A percentile compares a stretch with the other conserved stretches of the same genome.
Evolutionary conservation across 1,284 basidiomycete genomes (phyloP).

Genomic region (Cutaneotrichosporon sp.): DNA sequence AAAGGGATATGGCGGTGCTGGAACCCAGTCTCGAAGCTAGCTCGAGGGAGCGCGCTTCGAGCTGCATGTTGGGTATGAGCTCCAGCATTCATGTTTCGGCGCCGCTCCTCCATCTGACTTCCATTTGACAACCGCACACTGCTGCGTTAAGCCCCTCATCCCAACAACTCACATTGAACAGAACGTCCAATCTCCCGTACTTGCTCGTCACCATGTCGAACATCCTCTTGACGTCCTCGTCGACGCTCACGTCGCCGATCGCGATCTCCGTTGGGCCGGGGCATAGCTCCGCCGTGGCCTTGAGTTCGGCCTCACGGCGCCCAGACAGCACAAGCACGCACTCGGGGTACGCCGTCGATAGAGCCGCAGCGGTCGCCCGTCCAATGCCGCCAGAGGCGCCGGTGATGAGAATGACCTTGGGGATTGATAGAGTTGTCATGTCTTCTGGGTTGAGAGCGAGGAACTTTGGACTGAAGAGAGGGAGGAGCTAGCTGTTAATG

Average conservation of each 20-base stretch:
- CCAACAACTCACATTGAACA: constrained; percentile 74
- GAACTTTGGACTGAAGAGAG: no score
- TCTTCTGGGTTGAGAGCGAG: no score
- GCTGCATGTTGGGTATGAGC: no score
- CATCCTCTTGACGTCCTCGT: constrained; percentile 46
- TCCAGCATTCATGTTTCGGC: no score
- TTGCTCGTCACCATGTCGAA: constrained; percentile 56
- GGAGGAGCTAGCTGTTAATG: no score
- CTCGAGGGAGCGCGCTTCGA: no score
- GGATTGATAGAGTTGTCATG: not conserved
- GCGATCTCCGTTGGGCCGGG: constrained; percentile 47
- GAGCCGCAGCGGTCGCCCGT: constrained; percentile 53
- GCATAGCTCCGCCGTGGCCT: constrained; percentile 53
- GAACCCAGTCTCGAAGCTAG: not conserved
- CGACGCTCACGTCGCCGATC: constrained; percentile 57
- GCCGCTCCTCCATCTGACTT: no score
- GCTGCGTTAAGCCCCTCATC: no score
- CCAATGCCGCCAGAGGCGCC: constrained; percentile 53
- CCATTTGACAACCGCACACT: no score
- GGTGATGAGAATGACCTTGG: constrained; percentile 41
- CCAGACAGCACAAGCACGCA: constrained; percentile 55
- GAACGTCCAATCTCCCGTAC: constrained; percentile 65
- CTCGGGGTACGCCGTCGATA: constrained; percentile 50
- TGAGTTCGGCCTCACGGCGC: constrained; percentile 57
- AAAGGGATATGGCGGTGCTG: not conserved